Percentiles rank a stretch among this genome's conserved stretches.
phyloP scores from a whole-genome alignment of 805 yeast genomes.

The Sugiyamaella chiloensis region DNA sequence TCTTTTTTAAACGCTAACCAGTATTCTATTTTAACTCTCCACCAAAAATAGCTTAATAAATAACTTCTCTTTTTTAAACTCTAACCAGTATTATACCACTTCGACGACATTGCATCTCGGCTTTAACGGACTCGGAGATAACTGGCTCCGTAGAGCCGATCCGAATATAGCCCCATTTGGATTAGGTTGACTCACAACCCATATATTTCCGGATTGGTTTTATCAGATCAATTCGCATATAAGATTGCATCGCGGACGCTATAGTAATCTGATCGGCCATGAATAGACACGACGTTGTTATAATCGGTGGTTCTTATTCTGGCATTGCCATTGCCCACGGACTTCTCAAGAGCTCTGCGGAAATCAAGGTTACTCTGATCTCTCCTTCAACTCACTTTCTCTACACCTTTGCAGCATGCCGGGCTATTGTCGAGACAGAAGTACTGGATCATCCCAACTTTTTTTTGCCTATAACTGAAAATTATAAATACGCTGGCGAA shows the following conservation, averaged over 20 bases:
- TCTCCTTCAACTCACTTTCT: conserved; percentile 16
- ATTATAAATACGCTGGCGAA: conserved; percentile 2
- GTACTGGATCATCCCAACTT: not conserved
- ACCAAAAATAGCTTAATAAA: no score
- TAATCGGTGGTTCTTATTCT: conserved; percentile 16
- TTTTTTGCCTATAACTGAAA: not conserved
- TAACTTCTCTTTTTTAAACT: no score
- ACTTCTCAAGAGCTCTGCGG: not conserved
- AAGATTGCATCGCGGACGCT: not conserved
- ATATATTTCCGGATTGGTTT: not conserved
- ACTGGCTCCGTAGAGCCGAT: no score
- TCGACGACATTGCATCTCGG: no score
- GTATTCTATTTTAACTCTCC: no score
- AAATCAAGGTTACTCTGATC: conserved; percentile 18
- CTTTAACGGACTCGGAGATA: no score
- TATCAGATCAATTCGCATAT: no score
- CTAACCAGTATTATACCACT: no score
- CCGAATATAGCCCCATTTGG: no score
- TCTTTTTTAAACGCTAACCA: no score
- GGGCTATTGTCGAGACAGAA: conserved; percentile 19
- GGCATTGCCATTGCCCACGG: conserved; percentile 11
- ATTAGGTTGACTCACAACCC: not conserved
- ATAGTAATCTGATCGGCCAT: not conserved
- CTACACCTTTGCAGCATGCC: conserved; percentile 18
- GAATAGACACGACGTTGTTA: conserved; percentile 11